Conservation (phyloP, 805 yeast species). For the Schwanniomyces vanrijiae region DNA sequence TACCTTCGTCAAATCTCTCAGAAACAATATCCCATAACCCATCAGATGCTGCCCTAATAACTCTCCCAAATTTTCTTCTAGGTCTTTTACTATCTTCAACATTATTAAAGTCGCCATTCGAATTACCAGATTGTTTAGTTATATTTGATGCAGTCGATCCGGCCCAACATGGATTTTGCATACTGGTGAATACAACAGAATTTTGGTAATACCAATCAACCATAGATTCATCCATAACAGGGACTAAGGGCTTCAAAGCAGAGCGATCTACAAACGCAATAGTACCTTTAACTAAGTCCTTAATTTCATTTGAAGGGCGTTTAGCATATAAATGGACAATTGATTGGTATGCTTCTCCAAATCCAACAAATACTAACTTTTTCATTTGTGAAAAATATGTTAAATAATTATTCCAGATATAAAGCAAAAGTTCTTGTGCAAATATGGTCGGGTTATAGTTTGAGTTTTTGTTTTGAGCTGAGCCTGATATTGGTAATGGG, state of each 20-base stretch:
- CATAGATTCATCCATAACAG: constrained; percentile 84
- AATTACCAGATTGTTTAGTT: constrained; percentile 15
- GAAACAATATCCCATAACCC: constrained; percentile 75
- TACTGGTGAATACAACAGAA: constrained; percentile 77
- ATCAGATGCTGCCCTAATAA: constrained; percentile 68
- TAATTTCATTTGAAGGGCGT: constrained; percentile 54
- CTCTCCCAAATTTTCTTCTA: constrained; percentile 89
- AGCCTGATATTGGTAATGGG: constrained; percentile 25
- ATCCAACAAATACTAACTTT: constrained; percentile 77
- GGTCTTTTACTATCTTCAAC: constrained; percentile 60
- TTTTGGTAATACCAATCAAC: constrained; percentile 90
- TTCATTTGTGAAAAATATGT: constrained; percentile 65
- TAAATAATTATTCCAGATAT: constrained; percentile 89
- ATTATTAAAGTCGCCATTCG: constrained; percentile 13
- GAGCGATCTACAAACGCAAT: constrained; percentile 69
- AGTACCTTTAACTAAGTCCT: constrained; percentile 64
- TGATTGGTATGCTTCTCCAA: constrained; percentile 87
- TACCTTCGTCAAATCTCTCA: constrained; percentile 82
- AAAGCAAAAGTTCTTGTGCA: constrained; percentile 74
- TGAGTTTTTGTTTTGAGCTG: constrained; percentile 20
- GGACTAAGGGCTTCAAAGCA: constrained; percentile 74
- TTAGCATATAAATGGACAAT: constrained; percentile 87
- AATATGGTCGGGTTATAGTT: constrained; percentile 60
- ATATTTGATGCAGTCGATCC: constrained; percentile 32
- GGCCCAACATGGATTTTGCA: constrained; percentile 81